Conservation (phyloP, 2,329 filamentous ascomycete genomes). For the Hyphodiscus sp. region DNA sequence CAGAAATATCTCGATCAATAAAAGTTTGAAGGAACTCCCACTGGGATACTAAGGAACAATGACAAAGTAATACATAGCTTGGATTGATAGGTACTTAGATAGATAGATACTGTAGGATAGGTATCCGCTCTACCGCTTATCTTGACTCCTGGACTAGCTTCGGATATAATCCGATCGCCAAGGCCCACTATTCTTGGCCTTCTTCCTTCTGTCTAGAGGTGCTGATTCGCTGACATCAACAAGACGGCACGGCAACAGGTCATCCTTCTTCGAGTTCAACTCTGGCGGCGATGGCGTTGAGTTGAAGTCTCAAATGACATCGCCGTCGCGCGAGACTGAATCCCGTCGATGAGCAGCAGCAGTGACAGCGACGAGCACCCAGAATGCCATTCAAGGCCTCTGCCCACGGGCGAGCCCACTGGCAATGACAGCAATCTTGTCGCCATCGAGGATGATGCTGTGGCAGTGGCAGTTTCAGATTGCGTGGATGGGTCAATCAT, state of each 20-base stretch:
- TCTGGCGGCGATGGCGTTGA: not conserved
- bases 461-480: constrained; percentile 9
- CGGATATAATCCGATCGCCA: not conserved
- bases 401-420: not conserved
- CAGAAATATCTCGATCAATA: too few species aligned
- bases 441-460: constrained; percentile 11
- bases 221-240: not conserved
- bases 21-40: too few species aligned
- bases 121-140: too few species aligned
- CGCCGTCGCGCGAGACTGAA: not conserved
- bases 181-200: not conserved
- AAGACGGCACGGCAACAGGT: not conserved
- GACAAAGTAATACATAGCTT: too few species aligned
- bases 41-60: too few species aligned
- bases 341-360: not conserved
- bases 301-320: not conserved
- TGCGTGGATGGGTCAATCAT: not conserved
- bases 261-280: not conserved
- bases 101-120: too few species aligned
- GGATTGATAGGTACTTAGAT: too few species aligned
- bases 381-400: not conserved
- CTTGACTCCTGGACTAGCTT: not conserved
- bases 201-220: not conserved
- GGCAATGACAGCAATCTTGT: constrained; percentile 6
- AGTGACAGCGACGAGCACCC: not conserved